Conservation (phyloP, 2,329 filamentous ascomycete genomes). For the Gnomoniopsis sp. region DNA sequence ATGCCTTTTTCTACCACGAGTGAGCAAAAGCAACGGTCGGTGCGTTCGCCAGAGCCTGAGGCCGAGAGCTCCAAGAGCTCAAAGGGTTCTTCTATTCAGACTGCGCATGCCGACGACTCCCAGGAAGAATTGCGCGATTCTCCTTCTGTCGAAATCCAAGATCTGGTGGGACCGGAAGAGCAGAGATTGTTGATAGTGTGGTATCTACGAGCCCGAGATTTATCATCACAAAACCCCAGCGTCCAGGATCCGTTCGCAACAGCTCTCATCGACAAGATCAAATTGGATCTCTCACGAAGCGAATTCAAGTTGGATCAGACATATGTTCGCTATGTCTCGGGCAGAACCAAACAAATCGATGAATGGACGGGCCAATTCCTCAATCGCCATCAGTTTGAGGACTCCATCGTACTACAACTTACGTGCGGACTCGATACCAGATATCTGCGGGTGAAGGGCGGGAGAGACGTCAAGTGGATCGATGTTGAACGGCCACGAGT, state of each 20-base stretch:
- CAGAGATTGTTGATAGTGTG: conserved; percentile 1
- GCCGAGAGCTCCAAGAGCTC: neutral
- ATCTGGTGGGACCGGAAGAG: conserved; percentile 3
- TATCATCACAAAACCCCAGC: conserved; percentile 12
- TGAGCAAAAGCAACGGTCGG: neutral
- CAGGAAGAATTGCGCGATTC: neutral
- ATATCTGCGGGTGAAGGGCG: conserved; percentile 15
- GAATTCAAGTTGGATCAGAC: conserved; percentile 18
- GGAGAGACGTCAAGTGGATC: conserved; percentile 22
- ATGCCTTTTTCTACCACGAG: neutral
- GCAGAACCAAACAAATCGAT: conserved; percentile 21
- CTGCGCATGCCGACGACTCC: neutral
- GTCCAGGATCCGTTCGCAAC: conserved; percentile 20
- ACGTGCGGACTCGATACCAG: conserved; percentile 24
- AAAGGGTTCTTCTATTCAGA: neutral
- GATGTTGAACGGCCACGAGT: conserved; percentile 24
- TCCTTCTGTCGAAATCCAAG: neutral
- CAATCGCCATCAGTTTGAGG: conserved; percentile 17
- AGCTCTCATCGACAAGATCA: conserved; percentile 21
- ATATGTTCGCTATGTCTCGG: conserved; percentile 19
- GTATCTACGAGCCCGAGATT: conserved; percentile 9
- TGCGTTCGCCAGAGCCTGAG: neutral
- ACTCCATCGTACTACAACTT: conserved; percentile 23
- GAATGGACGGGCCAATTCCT: conserved; percentile 23
- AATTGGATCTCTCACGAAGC: conserved; percentile 18